Evolutionary conservation across 2,329 filamentous ascomycete species (phyloP).

Genomic region (Talaromyces islandicus): DNA sequence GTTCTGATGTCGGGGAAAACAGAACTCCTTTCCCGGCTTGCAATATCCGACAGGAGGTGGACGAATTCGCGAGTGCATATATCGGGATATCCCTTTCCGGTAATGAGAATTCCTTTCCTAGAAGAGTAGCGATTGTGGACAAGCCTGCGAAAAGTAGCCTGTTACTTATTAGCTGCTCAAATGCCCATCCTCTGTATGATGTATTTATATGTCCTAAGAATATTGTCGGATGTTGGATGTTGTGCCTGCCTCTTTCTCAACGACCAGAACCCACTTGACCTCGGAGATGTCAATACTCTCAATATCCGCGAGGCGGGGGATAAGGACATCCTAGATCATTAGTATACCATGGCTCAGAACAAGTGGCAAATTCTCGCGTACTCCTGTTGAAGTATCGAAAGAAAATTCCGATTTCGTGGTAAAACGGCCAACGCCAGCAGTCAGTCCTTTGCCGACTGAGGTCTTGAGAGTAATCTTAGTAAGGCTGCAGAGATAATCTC

Average conservation of each 20-base stretch:
- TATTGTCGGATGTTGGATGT: background rate
- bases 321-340: slow-evolving; percentile 43
- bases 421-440: slow-evolving; percentile 29
- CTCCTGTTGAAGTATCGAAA: slow-evolving; percentile 34
- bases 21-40: background rate
- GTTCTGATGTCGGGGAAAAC: slow-evolving; percentile 8
- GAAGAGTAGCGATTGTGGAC: slow-evolving; percentile 42
- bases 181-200: background rate
- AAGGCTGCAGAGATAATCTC: background rate
- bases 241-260: slow-evolving; percentile 57
- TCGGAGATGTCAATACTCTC: slow-evolving; percentile 39
- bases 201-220: background rate
- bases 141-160: slow-evolving; percentile 58
- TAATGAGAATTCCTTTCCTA: slow-evolving; percentile 50
- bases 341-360: background rate
- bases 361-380: background rate
- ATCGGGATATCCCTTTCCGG: slow-evolving; percentile 63
- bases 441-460: slow-evolving; percentile 39
- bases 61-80: slow-evolving; percentile 52
- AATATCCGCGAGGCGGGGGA: slow-evolving; percentile 45
- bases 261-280: slow-evolving; percentile 54
- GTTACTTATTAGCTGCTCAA: background rate
- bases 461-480: slow-evolving; percentile 22
- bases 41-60: slow-evolving; percentile 35
- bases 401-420: slow-evolving; percentile 15